Percentiles rank a stretch among this genome's conserved stretches.
Evolutionary conservation across 495 filamentous ascomycete species (phyloP).

Genomic region (Melanomma pulvis-pyrius): DNA sequence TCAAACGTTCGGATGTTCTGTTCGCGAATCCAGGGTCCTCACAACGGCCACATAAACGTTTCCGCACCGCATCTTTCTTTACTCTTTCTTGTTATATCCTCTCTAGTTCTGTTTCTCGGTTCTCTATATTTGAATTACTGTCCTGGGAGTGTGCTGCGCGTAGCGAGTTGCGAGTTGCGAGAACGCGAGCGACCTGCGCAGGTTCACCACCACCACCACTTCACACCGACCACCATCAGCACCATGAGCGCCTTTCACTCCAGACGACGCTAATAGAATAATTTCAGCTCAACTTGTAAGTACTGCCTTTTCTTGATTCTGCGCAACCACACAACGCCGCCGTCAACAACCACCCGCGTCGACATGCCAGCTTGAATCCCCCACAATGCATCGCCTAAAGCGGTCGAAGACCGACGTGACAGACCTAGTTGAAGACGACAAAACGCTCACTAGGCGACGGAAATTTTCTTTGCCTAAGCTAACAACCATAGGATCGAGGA

Average conservation of each 20-base stretch:
- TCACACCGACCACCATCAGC: not conserved
- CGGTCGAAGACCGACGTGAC: not conserved
- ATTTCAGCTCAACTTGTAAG: constrained; percentile 1
- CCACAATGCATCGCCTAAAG: not conserved
- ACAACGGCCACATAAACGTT: not conserved
- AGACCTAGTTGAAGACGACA: not conserved
- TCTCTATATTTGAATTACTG: too few species aligned
- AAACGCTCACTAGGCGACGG: not conserved
- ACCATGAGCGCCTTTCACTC: constrained; percentile 10
- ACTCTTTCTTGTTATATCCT: not conserved
- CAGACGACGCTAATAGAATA: constrained; percentile 1
- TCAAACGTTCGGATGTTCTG: not conserved
- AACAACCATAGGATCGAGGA: constrained; percentile 9
- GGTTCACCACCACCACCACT: not conserved
- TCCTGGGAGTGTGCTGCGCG: too few species aligned
- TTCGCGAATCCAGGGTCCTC: not conserved
- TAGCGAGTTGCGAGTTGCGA: too few species aligned
- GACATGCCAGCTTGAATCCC: not conserved
- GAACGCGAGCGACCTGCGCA: not conserved
- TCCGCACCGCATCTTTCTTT: not conserved
- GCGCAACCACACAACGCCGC: not conserved
- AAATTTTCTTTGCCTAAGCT: constrained; percentile 16
- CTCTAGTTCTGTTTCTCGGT: not conserved
- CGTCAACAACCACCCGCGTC: not conserved
- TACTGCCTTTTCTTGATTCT: not conserved